Evolutionary conservation across 495 filamentous ascomycete species (phyloP).

Genomic region (Xylaria intraflava): DNA sequence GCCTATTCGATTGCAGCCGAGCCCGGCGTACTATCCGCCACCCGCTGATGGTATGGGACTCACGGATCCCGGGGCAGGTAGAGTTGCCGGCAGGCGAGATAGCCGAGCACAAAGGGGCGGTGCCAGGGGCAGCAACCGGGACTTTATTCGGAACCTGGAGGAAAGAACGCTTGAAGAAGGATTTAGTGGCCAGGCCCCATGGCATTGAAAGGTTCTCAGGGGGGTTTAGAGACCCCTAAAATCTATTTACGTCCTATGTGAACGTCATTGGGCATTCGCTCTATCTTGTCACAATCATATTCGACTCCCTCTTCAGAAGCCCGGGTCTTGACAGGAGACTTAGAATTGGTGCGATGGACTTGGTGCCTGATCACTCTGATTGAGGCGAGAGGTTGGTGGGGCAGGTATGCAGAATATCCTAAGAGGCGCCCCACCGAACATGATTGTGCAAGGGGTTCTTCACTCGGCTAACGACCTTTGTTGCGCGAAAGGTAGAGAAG

Average conservation of each 20-base stretch:
- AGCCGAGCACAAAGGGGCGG: slow-evolving; percentile 62
- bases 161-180: slow-evolving; percentile 90
- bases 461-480: background rate
- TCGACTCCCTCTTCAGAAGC: background rate
- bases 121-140: slow-evolving; percentile 58
- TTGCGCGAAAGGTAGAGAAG: background rate
- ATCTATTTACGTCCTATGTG: background rate
- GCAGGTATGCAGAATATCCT: background rate
- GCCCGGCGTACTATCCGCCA: slow-evolving; percentile 94
- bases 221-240: slow-evolving; percentile 1
- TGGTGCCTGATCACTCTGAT: background rate
- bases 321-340: background rate
- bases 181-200: slow-evolving; percentile 42
- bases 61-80: slow-evolving; percentile 47
- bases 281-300: background rate
- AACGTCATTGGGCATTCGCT: background rate
- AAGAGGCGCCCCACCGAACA: background rate
- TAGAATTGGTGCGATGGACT: background rate
- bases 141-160: slow-evolving; percentile 91
- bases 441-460: background rate
- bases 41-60: slow-evolving; percentile 72
- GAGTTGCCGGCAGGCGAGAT: slow-evolving; percentile 65
- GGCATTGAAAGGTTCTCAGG: slow-evolving; percentile 38
- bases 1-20: slow-evolving; percentile 90
- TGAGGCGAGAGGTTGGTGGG: background rate